Conservation (phyloP, 805 yeast species). For the Lipomyces sp. region DNA sequence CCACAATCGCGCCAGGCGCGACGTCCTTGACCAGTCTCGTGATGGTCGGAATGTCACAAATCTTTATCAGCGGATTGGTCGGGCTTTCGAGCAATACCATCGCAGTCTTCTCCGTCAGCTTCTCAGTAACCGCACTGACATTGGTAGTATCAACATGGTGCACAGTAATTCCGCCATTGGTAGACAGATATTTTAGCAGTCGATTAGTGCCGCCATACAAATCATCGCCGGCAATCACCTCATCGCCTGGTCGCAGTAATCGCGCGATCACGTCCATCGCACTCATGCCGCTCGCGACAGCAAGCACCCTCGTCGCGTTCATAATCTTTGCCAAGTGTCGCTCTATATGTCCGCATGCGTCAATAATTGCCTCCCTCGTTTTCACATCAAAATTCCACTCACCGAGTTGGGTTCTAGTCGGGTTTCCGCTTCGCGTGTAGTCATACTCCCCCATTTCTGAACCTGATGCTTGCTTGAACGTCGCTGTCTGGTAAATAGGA, state of each 20-base stretch:
- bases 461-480: constrained; percentile 80
- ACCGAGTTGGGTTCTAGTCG: constrained; percentile 74
- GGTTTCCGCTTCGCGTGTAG: constrained; percentile 92
- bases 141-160: constrained; percentile 83
- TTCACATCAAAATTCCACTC: background rate
- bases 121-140: constrained; percentile 61
- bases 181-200: constrained; percentile 70
- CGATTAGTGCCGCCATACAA: constrained; percentile 94
- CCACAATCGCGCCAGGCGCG: constrained; percentile 72
- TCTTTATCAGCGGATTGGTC: constrained; percentile 89
- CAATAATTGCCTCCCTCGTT: background rate
- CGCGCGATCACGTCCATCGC: constrained; percentile 85
- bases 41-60: constrained; percentile 75
- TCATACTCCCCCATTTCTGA: constrained; percentile 80
- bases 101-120: constrained; percentile 62
- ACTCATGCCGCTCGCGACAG: constrained; percentile 92
- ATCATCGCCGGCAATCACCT: constrained; percentile 92
- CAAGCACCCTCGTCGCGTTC: constrained; percentile 75
- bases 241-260: constrained; percentile 77
- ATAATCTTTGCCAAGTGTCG: constrained; percentile 76
- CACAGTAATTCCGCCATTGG: constrained; percentile 66
- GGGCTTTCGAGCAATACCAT: constrained; percentile 89
- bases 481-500: constrained; percentile 92
- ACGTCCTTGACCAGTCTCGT: constrained; percentile 66
- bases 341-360: constrained; percentile 48